Percentiles rank a stretch among this genome's conserved stretches.
These are phyloP conservation scores for Stachybotrys chlorohalonatus DNA, from an alignment of 2,329 filamentous ascomycete genomes.

Conservation along the genomic window DNA sequence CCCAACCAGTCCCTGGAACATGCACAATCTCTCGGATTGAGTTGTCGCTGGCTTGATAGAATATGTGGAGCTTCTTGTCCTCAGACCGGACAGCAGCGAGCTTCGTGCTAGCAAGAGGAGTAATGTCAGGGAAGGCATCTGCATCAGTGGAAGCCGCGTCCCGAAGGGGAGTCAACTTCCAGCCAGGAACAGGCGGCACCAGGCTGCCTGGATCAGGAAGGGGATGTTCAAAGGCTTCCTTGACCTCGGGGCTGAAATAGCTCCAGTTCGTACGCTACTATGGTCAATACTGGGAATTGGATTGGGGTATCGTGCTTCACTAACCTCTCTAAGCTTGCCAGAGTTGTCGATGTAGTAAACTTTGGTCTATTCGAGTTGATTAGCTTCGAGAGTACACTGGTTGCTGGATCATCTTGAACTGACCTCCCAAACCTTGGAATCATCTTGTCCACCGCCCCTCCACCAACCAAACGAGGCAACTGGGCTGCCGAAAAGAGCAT, in stretches of 20 bases:
- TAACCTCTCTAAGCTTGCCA: not conserved
- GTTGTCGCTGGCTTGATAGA: not conserved
- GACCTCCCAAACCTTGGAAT: not conserved
- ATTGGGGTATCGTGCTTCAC: not conserved
- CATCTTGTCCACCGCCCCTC: not conserved
- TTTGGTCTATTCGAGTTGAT: not conserved
- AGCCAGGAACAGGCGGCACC: not conserved
- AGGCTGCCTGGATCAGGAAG: not conserved
- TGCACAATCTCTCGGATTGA: not conserved
- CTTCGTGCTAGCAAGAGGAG: not conserved
- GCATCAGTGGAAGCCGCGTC: not conserved
- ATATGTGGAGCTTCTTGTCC: not conserved
- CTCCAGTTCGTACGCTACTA: conserved; percentile 1
- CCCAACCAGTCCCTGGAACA: not conserved
- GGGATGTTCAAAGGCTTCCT: not conserved
- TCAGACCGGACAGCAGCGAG: not conserved
- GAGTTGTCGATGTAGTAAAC: not conserved
- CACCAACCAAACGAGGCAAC: conserved; percentile 1
- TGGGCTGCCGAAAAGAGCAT: not conserved
- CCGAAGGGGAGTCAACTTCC: not conserved
- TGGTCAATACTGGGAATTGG: not conserved
- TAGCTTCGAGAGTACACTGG: not conserved
- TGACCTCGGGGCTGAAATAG: not conserved
- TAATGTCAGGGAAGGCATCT: not conserved
- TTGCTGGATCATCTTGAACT: not conserved